Evolutionary conservation across 106 monocot species (phyloP).

Genomic region (Phalaenopsis aphrodite): DNA sequence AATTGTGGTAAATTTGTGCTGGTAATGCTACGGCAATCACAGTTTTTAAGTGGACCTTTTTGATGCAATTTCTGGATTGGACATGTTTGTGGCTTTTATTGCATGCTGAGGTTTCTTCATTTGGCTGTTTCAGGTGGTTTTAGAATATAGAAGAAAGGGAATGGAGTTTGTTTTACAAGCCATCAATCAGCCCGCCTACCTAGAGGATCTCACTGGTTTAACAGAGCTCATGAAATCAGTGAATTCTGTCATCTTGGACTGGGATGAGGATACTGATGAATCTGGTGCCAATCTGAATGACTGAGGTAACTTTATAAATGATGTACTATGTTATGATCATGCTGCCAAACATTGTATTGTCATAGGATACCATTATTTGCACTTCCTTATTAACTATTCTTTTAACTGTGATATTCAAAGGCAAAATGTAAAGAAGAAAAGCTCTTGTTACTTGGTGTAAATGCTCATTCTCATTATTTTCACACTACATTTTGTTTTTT

Average conservation of each 20-base stretch:
- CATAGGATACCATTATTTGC: not conserved
- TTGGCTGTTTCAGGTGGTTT: constrained; percentile 59
- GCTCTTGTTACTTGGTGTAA: not conserved
- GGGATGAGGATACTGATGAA: constrained; percentile 52
- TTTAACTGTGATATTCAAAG: not conserved
- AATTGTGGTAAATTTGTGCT: not conserved
- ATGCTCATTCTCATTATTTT: not conserved
- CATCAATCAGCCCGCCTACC: constrained; percentile 80
- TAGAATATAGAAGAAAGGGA: constrained; percentile 75
- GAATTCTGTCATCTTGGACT: constrained; percentile 50
- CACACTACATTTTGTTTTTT: not conserved
- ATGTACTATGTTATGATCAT: not conserved
- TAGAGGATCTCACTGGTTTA: constrained; percentile 90
- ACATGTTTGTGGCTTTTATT: not conserved
- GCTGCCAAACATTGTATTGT: not conserved
- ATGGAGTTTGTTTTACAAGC: constrained; percentile 74
- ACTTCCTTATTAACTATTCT: not conserved
- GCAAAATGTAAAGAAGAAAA: not conserved
- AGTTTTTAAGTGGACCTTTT: too few species aligned
- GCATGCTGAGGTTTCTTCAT: not conserved
- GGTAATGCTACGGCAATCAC: not conserved
- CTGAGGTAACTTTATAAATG: not conserved
- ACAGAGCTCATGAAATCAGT: constrained; percentile 77
- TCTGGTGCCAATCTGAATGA: constrained; percentile 12
- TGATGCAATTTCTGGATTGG: not conserved